Conservation (phyloP, 2,329 filamentous ascomycete species). For the Chaetomium sp. region DNA sequence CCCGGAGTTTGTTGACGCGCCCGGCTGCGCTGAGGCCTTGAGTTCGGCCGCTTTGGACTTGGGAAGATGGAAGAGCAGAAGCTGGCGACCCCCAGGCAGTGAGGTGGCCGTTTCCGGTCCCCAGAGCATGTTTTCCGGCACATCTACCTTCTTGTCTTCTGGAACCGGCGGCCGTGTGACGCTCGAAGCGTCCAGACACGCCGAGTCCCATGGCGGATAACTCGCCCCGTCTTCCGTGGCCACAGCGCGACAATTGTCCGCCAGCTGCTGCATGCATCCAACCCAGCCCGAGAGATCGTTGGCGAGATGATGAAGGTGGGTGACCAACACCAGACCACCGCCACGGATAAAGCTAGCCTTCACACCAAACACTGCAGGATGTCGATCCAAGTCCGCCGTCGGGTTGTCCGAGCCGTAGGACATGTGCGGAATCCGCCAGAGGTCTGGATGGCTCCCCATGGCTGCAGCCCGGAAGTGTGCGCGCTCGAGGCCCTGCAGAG, state of each 20-base stretch:
- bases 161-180: conserved; percentile 19
- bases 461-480: conserved; percentile 28
- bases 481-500: conserved; percentile 33
- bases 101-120: background rate
- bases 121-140: background rate
- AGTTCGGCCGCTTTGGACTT: background rate
- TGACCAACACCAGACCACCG: conserved; percentile 36
- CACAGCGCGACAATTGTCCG: conserved; percentile 36
- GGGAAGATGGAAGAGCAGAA: background rate
- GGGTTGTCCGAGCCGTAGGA: conserved; percentile 33
- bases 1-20: background rate
- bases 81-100: background rate
- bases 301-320: conserved; percentile 37
- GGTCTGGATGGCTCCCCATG: conserved; percentile 28
- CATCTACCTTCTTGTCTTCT: background rate
- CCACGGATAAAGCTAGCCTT: conserved; percentile 35
- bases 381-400: conserved; percentile 31
- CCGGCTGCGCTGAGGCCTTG: background rate
- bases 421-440: conserved; percentile 33
- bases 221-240: conserved; percentile 20
- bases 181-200: conserved; percentile 30
- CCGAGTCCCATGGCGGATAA: conserved; percentile 31
- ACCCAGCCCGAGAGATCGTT: conserved; percentile 39
- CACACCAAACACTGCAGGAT: conserved; percentile 32
- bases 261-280: conserved; percentile 33